These are phyloP conservation scores for Cymbopogon flexuosus DNA, from an alignment of 202 grass and related monocot species.

Conservation along the genomic window DNA sequence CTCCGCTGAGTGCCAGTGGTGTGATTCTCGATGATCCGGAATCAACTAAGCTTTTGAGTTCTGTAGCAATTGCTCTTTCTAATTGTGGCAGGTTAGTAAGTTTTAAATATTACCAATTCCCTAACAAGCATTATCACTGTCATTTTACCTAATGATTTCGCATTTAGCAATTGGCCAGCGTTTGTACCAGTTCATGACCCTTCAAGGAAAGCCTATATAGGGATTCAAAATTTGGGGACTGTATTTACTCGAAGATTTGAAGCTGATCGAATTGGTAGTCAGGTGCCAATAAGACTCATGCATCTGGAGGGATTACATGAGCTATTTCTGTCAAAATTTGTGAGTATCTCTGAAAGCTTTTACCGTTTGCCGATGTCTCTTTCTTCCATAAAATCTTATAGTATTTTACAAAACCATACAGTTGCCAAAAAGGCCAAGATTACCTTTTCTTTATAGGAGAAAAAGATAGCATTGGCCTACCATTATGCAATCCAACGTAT, in stretches of 20 bases:
- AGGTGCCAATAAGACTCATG: slow-evolving; percentile 87
- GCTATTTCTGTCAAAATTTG: slow-evolving; percentile 96
- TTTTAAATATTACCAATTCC: slow-evolving; percentile 12
- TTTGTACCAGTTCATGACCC: slow-evolving; percentile 97
- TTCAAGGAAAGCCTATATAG: slow-evolving; percentile 87
- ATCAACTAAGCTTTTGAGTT: slow-evolving; percentile 96
- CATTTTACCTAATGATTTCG: slow-evolving; percentile 33
- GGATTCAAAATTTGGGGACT: slow-evolving; percentile 91
- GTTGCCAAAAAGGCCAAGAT: not conserved
- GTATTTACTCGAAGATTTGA: slow-evolving; percentile 97
- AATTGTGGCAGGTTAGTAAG: slow-evolving; percentile 86
- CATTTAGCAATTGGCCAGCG: slow-evolving; percentile 85
- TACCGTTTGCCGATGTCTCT: not conserved
- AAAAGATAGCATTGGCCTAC: not conserved
- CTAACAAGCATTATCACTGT: not conserved
- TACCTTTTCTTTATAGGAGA: not conserved
- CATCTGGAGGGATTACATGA: slow-evolving; percentile 97
- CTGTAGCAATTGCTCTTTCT: slow-evolving; percentile 87
- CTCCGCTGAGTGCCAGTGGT: slow-evolving; percentile 86
- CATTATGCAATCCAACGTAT: not conserved
- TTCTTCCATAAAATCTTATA: slow-evolving; percentile 17
- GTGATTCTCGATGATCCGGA: slow-evolving; percentile 94
- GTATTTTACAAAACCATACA: not conserved
- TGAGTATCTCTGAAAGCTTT: slow-evolving; percentile 45
- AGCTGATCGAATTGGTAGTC: slow-evolving; percentile 91